A percentile compares a stretch with the other conserved stretches of the same genome.
Conservation (phyloP, 331 rosid genomes). For the Rosa hybrid region DNA sequence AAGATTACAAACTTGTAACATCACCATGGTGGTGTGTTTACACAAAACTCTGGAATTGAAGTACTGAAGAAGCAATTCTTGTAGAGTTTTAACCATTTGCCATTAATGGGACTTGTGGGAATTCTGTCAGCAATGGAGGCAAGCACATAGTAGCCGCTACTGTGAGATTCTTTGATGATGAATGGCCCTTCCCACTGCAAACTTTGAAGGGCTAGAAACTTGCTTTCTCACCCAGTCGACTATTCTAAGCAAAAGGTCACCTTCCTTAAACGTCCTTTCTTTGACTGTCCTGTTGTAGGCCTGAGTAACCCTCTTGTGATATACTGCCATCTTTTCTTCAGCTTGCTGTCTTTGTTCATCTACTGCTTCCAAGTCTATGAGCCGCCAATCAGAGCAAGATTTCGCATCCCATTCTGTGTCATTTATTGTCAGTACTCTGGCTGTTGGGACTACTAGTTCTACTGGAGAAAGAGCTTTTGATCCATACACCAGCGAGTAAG, state of each 20-base stretch:
- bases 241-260: too few species aligned
- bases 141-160: not conserved
- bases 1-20: not conserved
- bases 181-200: too few species aligned
- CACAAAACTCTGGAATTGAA: too few species aligned
- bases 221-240: too few species aligned
- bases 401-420: not conserved
- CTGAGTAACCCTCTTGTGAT: not conserved
- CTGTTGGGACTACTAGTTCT: too few species aligned
- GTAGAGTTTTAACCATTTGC: not conserved
- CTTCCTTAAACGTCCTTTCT: too few species aligned
- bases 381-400: not conserved
- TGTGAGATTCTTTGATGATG: not conserved
- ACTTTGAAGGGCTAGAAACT: too few species aligned
- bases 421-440: too few species aligned
- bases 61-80: not conserved
- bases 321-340: not conserved
- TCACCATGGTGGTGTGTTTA: not conserved
- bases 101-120: not conserved
- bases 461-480: too few species aligned
- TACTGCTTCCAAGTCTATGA: not conserved
- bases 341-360: not conserved
- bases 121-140: rapidly evolving
- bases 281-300: not conserved
- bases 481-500: too few species aligned